Percentiles rank a stretch among this genome's conserved stretches.
These are phyloP conservation scores for Gastrolobium bilobum DNA, from an alignment of 306 rosid genomes.

Conservation along the genomic window DNA sequence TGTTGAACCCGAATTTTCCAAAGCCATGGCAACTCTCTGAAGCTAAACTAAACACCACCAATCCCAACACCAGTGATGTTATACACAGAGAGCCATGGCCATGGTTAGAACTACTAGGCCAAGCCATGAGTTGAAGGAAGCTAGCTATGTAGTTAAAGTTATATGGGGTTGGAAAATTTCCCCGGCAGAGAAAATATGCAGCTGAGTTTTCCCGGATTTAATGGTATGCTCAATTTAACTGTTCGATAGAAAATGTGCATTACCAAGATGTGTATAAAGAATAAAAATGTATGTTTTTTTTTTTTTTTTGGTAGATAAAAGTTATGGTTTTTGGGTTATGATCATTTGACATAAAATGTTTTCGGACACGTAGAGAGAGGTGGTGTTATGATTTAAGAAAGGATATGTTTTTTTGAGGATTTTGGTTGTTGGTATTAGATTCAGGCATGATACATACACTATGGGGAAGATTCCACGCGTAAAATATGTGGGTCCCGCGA, in stretches of 20 bases:
- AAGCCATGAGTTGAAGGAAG: conserved; percentile 45
- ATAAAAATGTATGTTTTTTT: too few species aligned
- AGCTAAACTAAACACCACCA: conserved; percentile 40
- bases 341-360: not conserved
- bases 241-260: conserved; percentile 28
- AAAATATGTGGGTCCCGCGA: not conserved
- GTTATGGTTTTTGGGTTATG: not conserved
- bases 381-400: not conserved
- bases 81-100: not conserved
- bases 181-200: not conserved
- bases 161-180: not conserved
- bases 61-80: not conserved
- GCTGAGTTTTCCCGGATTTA: not conserved
- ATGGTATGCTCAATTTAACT: not conserved
- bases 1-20: conserved; percentile 61
- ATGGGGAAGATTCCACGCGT: not conserved
- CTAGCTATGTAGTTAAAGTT: not conserved
- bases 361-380: not conserved
- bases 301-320: too few species aligned
- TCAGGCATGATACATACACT: not conserved
- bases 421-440: not conserved
- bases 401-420: conserved; percentile 11
- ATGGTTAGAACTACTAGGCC: not conserved
- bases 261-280: not conserved
- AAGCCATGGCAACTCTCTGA: conserved; percentile 48